phyloP scores from a whole-genome alignment of 768 basidiomycete species.

The Amanita muscaria region DNA sequence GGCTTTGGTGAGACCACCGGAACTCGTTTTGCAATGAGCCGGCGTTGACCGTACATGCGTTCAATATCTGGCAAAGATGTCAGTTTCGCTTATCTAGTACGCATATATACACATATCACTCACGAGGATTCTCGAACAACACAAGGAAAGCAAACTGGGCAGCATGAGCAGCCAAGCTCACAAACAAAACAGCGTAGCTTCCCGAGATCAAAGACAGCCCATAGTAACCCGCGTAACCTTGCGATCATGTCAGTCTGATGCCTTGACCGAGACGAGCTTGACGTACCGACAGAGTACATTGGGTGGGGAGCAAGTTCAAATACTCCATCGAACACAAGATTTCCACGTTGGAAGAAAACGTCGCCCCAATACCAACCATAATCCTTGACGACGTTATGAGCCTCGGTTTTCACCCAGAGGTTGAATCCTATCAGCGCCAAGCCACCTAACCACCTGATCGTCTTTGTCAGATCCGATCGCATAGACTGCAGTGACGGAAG shows the following conservation, averaged over 20 bases:
- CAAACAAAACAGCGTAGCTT: conserved; percentile 86
- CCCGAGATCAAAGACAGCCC: conserved; percentile 88
- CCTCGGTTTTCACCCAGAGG: conserved; percentile 97
- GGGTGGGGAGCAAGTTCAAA: conserved; percentile 91
- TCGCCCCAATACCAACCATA: conserved; percentile 99
- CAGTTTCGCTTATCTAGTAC: neutral
- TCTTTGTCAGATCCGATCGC: conserved; percentile 4
- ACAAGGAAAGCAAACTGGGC: conserved; percentile 95
- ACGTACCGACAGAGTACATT: conserved; percentile 83
- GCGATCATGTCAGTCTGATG: neutral
- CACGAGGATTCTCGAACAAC: conserved; percentile 96
- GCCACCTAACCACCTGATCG: conserved; percentile 76
- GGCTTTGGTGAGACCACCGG: conserved; percentile 36
- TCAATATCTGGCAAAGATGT: conserved; percentile 62
- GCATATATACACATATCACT: conserved; percentile 22
- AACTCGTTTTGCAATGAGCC: conserved; percentile 78
- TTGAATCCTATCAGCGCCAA: conserved; percentile 85
- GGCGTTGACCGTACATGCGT: conserved; percentile 86
- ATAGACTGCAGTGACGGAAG: neutral
- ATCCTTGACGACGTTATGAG: conserved; percentile 95
- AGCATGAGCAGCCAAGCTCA: conserved; percentile 88
- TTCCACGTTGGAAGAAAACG: conserved; percentile 86
- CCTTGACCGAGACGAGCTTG: conserved; percentile 2
- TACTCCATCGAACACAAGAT: conserved; percentile 94
- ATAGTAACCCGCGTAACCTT: conserved; percentile 96